These are phyloP conservation scores for Pilatotrama ljubarskyi DNA, from an alignment of 768 basidiomycete genomes.

Conservation along the genomic window DNA sequence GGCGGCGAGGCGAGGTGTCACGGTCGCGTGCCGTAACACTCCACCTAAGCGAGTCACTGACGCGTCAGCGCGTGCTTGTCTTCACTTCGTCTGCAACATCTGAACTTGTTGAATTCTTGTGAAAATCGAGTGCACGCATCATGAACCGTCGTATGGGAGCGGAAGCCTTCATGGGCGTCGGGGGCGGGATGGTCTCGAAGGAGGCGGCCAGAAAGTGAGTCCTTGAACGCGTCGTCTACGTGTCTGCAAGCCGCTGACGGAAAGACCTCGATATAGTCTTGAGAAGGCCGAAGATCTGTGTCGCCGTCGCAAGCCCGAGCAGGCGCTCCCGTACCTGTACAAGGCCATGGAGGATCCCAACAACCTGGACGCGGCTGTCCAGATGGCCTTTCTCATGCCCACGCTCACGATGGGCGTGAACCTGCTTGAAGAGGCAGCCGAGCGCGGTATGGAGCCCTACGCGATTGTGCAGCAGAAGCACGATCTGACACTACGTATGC, in stretches of 20 bases:
- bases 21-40: conserved; percentile 7
- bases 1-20: neutral
- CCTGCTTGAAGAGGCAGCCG: conserved; percentile 31
- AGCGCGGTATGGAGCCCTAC: conserved; percentile 19
- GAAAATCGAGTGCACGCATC: neutral
- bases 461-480: neutral
- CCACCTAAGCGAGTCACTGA: neutral
- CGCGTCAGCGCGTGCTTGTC: neutral
- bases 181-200: conserved; percentile 17
- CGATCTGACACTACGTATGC: neutral
- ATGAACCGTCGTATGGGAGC: conserved; percentile 20
- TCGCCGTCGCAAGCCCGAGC: conserved; percentile 31
- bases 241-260: no score
- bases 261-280: no score
- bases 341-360: conserved; percentile 42
- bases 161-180: conserved; percentile 18
- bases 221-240: neutral
- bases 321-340: conserved; percentile 41
- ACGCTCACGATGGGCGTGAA: conserved; percentile 29
- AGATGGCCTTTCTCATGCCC: conserved; percentile 37
- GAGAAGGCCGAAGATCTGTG: conserved; percentile 40
- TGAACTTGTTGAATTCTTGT: no score
- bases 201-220: conserved; percentile 22
- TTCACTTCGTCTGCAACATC: neutral
- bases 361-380: conserved; percentile 43